Percentiles rank a stretch among this genome's conserved stretches.
Evolutionary conservation across 495 filamentous ascomycete species (phyloP).

Genomic region (Collariella sp.): DNA sequence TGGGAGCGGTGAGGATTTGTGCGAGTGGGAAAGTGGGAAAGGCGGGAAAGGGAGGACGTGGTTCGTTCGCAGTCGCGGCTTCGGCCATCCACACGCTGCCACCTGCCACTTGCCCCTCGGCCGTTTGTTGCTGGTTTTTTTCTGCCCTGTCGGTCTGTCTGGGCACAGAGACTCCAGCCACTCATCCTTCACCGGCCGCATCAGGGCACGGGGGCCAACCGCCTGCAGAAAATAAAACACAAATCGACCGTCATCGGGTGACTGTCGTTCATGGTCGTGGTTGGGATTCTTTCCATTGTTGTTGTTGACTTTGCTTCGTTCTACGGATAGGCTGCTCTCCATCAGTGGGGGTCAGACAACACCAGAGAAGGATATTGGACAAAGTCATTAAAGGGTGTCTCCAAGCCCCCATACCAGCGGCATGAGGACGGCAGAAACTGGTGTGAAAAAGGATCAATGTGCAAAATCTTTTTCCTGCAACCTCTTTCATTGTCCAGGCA

Average conservation of each 20-base stretch:
- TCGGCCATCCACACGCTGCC: slow-evolving; percentile 20
- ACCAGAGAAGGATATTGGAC: too few relatives aligned
- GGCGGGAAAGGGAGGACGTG: too few relatives aligned
- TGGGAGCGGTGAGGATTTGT: slow-evolving; percentile 3
- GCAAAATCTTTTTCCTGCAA: not conserved
- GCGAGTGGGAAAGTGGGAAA: not conserved
- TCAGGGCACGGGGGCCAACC: not conserved
- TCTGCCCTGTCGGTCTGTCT: too few relatives aligned
- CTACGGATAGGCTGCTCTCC: too few relatives aligned
- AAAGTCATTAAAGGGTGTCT: too few relatives aligned
- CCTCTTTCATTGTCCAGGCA: not conserved
- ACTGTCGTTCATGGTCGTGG: not conserved
- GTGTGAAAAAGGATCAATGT: not conserved
- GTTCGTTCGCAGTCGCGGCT: slow-evolving; percentile 1
- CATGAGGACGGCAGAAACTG: not conserved
- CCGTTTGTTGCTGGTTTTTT: slow-evolving; percentile 12
- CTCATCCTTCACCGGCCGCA: not conserved
- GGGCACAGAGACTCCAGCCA: not conserved
- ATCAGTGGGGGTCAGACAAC: too few relatives aligned
- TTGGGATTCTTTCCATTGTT: not conserved
- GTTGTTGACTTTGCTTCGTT: not conserved
- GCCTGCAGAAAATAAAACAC: slow-evolving; percentile 3
- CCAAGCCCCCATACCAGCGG: too few relatives aligned
- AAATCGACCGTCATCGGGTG: not conserved
- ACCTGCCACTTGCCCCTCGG: slow-evolving; percentile 17